phyloP scores from a whole-genome alignment of 805 yeast genomes.

The Myxozyma udenii region DNA sequence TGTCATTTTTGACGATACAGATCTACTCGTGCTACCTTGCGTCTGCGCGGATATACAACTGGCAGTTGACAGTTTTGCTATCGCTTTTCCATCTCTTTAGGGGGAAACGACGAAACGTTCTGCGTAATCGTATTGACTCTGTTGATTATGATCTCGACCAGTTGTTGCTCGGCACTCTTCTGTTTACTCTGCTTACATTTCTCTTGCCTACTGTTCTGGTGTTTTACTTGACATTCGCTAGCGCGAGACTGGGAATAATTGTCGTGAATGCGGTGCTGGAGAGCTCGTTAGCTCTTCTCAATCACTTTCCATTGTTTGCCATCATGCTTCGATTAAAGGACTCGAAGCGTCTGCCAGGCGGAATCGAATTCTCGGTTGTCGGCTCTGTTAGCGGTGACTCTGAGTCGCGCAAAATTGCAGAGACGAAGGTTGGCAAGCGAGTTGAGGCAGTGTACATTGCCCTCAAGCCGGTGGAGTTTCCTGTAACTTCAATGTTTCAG shows the following conservation, averaged over 20 bases:
- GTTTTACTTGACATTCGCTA: conserved; percentile 72
- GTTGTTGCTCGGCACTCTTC: conserved; percentile 77
- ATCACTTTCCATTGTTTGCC: conserved; percentile 85
- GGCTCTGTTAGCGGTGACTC: neutral
- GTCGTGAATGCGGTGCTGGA: conserved; percentile 53
- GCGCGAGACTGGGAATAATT: conserved; percentile 53
- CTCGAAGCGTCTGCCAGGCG: conserved; percentile 64
- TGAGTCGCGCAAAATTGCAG: neutral
- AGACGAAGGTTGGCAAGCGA: neutral
- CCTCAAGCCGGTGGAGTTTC: conserved; percentile 48
- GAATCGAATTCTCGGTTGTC: conserved; percentile 42
- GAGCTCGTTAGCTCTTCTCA: conserved; percentile 58
- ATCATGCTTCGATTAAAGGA: conserved; percentile 75
- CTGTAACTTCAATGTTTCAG: conserved; percentile 46
- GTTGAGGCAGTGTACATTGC: conserved; percentile 31
- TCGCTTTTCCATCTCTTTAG: conserved; percentile 81
- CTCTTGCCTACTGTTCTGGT: conserved; percentile 84
- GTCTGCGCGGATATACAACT: conserved; percentile 71
- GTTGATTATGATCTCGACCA: conserved; percentile 84
- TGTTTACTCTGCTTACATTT: conserved; percentile 75
- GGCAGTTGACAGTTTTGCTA: conserved; percentile 64
- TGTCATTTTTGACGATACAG: conserved; percentile 65
- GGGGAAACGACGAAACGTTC: conserved; percentile 81
- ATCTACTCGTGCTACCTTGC: conserved; percentile 73
- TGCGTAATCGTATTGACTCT: conserved; percentile 82